Evolutionary conservation across 345 rosid genomes (phyloP), one percentile per base, ranked within the genome.

Genomic region (Adansonia digitata): DNA sequence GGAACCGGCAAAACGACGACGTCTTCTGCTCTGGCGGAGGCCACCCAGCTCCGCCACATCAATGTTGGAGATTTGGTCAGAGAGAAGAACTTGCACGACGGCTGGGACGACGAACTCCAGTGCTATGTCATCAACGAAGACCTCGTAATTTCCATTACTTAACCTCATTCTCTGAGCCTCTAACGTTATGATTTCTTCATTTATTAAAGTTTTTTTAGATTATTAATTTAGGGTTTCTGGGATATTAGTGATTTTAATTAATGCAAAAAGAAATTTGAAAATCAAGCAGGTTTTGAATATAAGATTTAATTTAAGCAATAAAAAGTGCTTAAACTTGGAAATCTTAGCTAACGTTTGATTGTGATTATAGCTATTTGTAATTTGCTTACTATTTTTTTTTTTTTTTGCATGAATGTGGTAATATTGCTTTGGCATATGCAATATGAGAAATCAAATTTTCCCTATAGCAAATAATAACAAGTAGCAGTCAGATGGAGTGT

Each of bases 1-100:
- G 98, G 97, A 0, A 95, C 98, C 0, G 99, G 99, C 2, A 95
- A 95, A 83, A 87, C 99, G 26, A 93, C 99, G 63, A 88, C 79
- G 70, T 85, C 97, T 13, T 57, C 90, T 14, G 89, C 93, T 22
- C 72, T 95, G 18, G 94, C 97, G 17, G 91, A 91, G 51, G 88
- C 98, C 11, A 78, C 88, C 6, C 86, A 85, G 80, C 77, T 93
- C 78, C 87, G 89, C 45, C 88, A 90, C 76, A 74, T 95, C n/a
- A 88, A 86, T 79, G 79, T 95, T 60, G 97, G 98, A 53, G 97
- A 95, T 73, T 80, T 95, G 67, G 98, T 91, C 45, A 89, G 78
- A 61, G 98, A 91, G 77, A 93, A 91, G 75, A 86, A 82, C 82
- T 75, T 95, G 81, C 94, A 93, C 80, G 86, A 91, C 46, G 97